Conservation (phyloP, 305 asterid genomes). For the Fraxinus platypoda region DNA sequence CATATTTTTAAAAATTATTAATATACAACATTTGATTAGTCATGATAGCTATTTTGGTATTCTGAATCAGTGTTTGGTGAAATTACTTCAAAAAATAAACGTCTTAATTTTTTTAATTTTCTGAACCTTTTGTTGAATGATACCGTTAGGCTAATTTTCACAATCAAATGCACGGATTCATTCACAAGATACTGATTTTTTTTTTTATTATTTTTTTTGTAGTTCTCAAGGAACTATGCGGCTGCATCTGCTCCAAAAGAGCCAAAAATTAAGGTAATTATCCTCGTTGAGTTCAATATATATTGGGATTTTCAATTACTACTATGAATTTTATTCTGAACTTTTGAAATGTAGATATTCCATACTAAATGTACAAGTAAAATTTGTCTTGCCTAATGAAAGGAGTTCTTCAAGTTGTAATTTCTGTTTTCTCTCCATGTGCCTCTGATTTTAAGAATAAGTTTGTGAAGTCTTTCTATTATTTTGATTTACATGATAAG, state of each 20-base stretch:
- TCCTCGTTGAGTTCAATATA: background rate
- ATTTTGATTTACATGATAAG: background rate
- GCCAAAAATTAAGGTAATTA: constrained; percentile 64
- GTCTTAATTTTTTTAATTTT: background rate
- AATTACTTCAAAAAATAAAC: background rate
- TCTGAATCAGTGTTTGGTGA: constrained; percentile 15
- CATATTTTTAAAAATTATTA: background rate
- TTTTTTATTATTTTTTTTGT: no score
- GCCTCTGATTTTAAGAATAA: background rate
- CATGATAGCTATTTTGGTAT: background rate
- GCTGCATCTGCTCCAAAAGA: constrained; percentile 52
- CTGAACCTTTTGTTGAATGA: background rate
- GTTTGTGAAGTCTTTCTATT: background rate
- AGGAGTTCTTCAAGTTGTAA: background rate
- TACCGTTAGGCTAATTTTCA: background rate
- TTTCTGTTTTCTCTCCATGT: background rate
- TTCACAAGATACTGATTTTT: background rate
- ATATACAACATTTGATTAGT: background rate
- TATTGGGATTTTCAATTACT: background rate
- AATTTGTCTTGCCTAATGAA: background rate
- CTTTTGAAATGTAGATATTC: background rate
- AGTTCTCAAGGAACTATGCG: constrained; percentile 64
- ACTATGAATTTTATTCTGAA: background rate
- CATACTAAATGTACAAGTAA: background rate
- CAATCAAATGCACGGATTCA: background rate